Percentiles rank a stretch among this genome's conserved stretches.
Evolutionary conservation across 495 filamentous ascomycete genomes (phyloP).

Genomic region (Daldinia vernicosa): DNA sequence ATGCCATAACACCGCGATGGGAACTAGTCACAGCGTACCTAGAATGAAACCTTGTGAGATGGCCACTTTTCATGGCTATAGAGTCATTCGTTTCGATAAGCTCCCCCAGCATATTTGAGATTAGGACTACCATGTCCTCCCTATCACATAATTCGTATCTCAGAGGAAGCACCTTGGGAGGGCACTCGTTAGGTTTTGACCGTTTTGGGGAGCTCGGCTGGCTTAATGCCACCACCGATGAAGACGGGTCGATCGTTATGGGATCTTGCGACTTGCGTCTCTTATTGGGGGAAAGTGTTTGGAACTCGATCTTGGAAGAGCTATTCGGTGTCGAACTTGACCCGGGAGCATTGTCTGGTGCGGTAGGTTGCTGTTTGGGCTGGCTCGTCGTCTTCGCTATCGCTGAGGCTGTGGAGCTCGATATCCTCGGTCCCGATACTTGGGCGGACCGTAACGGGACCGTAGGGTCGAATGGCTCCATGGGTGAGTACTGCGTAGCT

Average conservation of each 20-base stretch:
- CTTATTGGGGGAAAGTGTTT: slow-evolving; percentile 53
- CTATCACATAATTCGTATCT: slow-evolving; percentile 81
- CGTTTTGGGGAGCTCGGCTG: slow-evolving; percentile 54
- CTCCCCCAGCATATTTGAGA: slow-evolving; percentile 94
- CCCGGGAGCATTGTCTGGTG: slow-evolving; percentile 30
- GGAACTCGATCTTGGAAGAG: slow-evolving; percentile 43
- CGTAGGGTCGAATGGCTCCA: slow-evolving; percentile 56
- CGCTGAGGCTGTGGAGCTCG: slow-evolving; percentile 35
- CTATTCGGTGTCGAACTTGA: slow-evolving; percentile 52
- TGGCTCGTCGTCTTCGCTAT: slow-evolving; percentile 41
- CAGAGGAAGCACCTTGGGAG: slow-evolving; percentile 74
- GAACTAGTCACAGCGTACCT: slow-evolving; percentile 60
- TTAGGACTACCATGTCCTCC: slow-evolving; percentile 85
- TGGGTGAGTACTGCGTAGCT: slow-evolving; percentile 66
- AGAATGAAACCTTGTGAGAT: slow-evolving; percentile 94
- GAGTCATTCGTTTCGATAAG: slow-evolving; percentile 91
- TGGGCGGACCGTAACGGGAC: slow-evolving; percentile 46
- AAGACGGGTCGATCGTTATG: slow-evolving; percentile 60
- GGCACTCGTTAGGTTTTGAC: slow-evolving; percentile 51
- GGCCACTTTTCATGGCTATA: slow-evolving; percentile 82
- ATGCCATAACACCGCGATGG: slow-evolving; percentile 10
- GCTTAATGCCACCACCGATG: slow-evolving; percentile 51
- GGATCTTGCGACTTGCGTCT: slow-evolving; percentile 60
- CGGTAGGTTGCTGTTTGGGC: slow-evolving; percentile 48
- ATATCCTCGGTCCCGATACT: slow-evolving; percentile 45